These are phyloP conservation scores for Penicillium egyptiacum DNA, from an alignment of 495 filamentous ascomycete genomes.

Conservation along the genomic window DNA sequence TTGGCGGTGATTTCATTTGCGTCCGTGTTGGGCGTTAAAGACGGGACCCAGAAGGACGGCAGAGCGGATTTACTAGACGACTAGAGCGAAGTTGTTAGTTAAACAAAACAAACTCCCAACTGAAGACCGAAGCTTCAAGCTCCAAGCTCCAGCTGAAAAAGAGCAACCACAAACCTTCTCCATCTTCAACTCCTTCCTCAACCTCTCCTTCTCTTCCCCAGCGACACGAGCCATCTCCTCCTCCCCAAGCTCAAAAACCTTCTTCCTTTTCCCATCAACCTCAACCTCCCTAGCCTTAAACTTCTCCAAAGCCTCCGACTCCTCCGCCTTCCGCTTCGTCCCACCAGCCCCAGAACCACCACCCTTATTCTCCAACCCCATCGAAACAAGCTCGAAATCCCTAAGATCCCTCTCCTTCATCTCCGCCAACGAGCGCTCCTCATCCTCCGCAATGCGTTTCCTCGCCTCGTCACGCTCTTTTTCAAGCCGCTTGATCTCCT, in stretches of 20 bases:
- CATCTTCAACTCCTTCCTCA: conserved; percentile 64
- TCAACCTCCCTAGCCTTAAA: conserved; percentile 36
- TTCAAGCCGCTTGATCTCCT: conserved; percentile 87
- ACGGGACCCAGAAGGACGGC: conserved; percentile 93
- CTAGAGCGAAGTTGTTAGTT: conserved; percentile 19
- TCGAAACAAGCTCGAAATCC: conserved; percentile 45
- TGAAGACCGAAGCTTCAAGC: neutral
- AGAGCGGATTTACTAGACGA: conserved; percentile 66
- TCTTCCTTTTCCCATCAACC: conserved; percentile 51
- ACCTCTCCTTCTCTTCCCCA: conserved; percentile 65
- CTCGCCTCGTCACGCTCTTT: conserved; percentile 58
- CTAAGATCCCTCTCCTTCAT: conserved; percentile 34
- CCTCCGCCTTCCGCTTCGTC: conserved; percentile 3
- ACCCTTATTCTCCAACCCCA: conserved; percentile 39
- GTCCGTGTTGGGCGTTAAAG: conserved; percentile 68
- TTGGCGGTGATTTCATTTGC: conserved; percentile 47
- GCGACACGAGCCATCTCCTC: conserved; percentile 74
- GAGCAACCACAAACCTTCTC: conserved; percentile 58
- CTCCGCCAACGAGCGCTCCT: conserved; percentile 38
- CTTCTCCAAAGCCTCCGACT: conserved; percentile 22
- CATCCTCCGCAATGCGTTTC: conserved; percentile 41
- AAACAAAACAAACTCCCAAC: neutral
- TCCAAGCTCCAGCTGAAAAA: neutral
- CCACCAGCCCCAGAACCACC: neutral
- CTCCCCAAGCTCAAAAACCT: conserved; percentile 74